phyloP scores from a whole-genome alignment of 768 basidiomycete species.

The Pholiota microspora region DNA sequence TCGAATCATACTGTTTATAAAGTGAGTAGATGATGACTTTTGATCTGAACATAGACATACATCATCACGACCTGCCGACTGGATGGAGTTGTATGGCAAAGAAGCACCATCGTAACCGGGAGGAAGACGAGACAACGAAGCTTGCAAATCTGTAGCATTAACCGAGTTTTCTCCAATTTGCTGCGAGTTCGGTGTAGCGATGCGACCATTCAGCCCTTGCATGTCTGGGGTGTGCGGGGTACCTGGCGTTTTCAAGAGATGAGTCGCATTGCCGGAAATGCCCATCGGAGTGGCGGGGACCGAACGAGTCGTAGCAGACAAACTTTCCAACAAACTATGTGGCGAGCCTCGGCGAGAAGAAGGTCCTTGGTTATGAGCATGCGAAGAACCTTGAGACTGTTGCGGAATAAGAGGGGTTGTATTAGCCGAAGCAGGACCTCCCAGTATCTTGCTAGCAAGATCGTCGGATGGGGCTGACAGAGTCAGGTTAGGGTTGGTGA shows the following conservation, averaged over 20 bases:
- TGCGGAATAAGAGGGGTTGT: conserved; percentile 65
- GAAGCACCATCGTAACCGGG: conserved; percentile 55
- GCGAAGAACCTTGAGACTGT: conserved; percentile 48
- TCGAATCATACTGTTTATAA: conserved; percentile 54
- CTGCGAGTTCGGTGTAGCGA: conserved; percentile 46
- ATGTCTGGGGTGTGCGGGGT: conserved; percentile 64
- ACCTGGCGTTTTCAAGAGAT: conserved; percentile 64
- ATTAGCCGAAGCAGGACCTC: conserved; percentile 52
- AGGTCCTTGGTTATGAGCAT: conserved; percentile 40
- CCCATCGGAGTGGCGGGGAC: conserved; percentile 81
- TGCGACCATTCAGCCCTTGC: conserved; percentile 61
- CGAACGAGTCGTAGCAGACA: conserved; percentile 67
- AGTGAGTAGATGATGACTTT: conserved; percentile 14
- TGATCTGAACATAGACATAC: conserved; percentile 34
- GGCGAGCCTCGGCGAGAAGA: conserved; percentile 76
- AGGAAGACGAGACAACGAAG: conserved; percentile 69
- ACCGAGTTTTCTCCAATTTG: conserved; percentile 50
- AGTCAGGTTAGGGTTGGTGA: conserved; percentile 72
- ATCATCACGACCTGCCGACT: conserved; percentile 51
- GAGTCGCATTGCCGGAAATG: conserved; percentile 44
- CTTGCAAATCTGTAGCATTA: conserved; percentile 57
- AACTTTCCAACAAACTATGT: conserved; percentile 56
- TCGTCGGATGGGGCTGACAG: conserved; percentile 58
- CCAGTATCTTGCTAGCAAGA: conserved; percentile 37
- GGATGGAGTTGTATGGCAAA: conserved; percentile 53